Conservation (phyloP, 2,329 filamentous ascomycete genomes). For the Hypoxylon rubiginosum region DNA sequence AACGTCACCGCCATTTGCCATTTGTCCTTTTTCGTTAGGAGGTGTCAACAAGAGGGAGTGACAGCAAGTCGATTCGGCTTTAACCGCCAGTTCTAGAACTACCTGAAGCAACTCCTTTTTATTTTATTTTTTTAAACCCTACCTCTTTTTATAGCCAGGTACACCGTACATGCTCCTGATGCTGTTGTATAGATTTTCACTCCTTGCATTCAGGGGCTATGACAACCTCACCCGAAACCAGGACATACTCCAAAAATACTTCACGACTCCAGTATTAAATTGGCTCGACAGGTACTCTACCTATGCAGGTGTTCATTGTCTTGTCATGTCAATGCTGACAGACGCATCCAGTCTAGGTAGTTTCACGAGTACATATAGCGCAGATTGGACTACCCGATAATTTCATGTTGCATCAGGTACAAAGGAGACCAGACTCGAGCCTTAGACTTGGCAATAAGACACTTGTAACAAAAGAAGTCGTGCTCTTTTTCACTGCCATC, state of each 20-base stretch:
- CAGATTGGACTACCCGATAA: neutral
- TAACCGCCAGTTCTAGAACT: slow-evolving; percentile 33
- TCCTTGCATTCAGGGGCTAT: slow-evolving; percentile 12
- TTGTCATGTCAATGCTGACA: slow-evolving; percentile 3
- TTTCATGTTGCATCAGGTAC: slow-evolving; percentile 23
- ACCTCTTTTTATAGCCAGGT: slow-evolving; percentile 26
- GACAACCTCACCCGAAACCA: neutral
- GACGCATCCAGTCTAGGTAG: slow-evolving; percentile 13
- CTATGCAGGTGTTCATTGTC: neutral
- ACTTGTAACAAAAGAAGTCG: slow-evolving; percentile 22
- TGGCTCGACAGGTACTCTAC: neutral
- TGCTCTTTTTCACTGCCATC: neutral
- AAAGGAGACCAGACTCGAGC: slow-evolving; percentile 6
- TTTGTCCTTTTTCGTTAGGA: slow-evolving; percentile 24
- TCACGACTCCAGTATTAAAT: neutral
- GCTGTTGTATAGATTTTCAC: slow-evolving; percentile 4
- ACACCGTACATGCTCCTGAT: slow-evolving; percentile 12
- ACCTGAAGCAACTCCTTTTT: slow-evolving; percentile 30
- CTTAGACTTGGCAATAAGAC: slow-evolving; percentile 7
- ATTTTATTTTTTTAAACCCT: slow-evolving; percentile 15
- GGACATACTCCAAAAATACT: neutral
- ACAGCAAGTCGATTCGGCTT: slow-evolving; percentile 37
- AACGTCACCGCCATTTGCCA: slow-evolving; percentile 38
- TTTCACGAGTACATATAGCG: slow-evolving; percentile 1
- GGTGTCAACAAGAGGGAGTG: slow-evolving; percentile 22